phyloP scores from a whole-genome alignment of 1,139 yeast species.

The Yamadazyma trypodendri region DNA sequence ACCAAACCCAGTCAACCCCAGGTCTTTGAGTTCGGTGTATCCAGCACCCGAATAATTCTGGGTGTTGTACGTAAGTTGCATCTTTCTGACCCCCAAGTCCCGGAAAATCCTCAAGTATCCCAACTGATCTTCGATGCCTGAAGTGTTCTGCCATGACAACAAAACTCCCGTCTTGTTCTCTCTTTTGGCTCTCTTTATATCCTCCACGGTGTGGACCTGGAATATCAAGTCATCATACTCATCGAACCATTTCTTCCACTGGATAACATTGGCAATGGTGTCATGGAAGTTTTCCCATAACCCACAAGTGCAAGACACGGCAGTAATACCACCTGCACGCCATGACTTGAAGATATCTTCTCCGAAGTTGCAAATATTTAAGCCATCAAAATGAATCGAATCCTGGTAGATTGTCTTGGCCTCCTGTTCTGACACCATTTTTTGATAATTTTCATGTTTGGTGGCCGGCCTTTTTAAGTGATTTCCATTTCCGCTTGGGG shows the following conservation, averaged over 20 bases:
- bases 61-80: constrained; percentile 17
- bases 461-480: not conserved
- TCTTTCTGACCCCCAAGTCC: constrained; percentile 15
- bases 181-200: constrained; percentile 12
- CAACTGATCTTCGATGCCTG: constrained; percentile 17
- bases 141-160: constrained; percentile 17
- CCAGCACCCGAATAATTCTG: constrained; percentile 17
- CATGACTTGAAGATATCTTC: constrained; percentile 15
- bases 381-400: constrained; percentile 14
- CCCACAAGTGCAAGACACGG: constrained; percentile 16
- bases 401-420: constrained; percentile 7
- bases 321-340: constrained; percentile 15
- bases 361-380: constrained; percentile 15
- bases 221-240: constrained; percentile 13
- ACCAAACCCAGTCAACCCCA: constrained; percentile 45
- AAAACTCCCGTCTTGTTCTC: constrained; percentile 15
- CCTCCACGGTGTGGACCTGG: constrained; percentile 14
- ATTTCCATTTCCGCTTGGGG: constrained; percentile 3
- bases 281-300: constrained; percentile 16
- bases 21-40: constrained; percentile 36
- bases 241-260: constrained; percentile 17
- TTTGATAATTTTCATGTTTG: not conserved
- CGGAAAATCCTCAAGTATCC: constrained; percentile 15
- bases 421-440: constrained; percentile 12
- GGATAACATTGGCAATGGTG: constrained; percentile 14